Base-by-base conservation (phyloP, 2,329 filamentous ascomycete species). In the Gaeumannomyces tritici region DNA sequence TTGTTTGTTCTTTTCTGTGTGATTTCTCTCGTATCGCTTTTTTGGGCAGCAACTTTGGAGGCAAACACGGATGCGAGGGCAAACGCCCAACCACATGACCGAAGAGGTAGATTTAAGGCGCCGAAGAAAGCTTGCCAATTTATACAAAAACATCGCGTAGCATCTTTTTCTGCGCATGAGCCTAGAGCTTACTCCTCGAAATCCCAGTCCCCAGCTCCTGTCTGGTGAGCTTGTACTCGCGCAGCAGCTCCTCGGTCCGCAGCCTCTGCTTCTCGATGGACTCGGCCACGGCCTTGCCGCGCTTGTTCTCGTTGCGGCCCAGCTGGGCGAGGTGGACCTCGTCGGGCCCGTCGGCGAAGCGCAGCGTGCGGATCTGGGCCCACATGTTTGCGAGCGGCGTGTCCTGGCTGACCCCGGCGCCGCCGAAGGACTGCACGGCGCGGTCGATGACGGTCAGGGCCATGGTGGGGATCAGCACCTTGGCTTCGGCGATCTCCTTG, bases 401-500 rank as follows among this genome's bases (percentile, higher is more conserved):
- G 72, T 99, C 95, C 80, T 98, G 95, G 71, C 86, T 90, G 59
- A 99, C 89, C 72, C 95, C 95, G 4, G 90, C 91, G 64, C 88
- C 95, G 64, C 95, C 95, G 70, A 93, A 96, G 0, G 91, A 85
- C 82, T 99, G 95, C 15, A 99, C 87, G 0, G 95, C 95, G 65
- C 93, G 89, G 80, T 99, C 95, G 69, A 99, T 93, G 69, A 98
- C 90, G 24, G 86, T 86, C 67, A 97, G 82, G 1, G 90, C 88
- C 70, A 88, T 91, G 71, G 86, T 82, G 0, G 95, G 95, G 11
- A 96, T 89, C 24, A 96, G 84, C 0, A 98, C 88, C 82, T 99
- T 99, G 67, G 95, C 93, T 77, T 97, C 85, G 29, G 93, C 93
- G 68, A 99, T 99, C 75, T 98, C 91, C 74, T 89, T 91, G 65